A percentile compares a stretch with the other conserved stretches of the same genome.
Evolutionary conservation across 805 yeast species (phyloP).

Genomic region (Schwanniomyces polymorphus): DNA sequence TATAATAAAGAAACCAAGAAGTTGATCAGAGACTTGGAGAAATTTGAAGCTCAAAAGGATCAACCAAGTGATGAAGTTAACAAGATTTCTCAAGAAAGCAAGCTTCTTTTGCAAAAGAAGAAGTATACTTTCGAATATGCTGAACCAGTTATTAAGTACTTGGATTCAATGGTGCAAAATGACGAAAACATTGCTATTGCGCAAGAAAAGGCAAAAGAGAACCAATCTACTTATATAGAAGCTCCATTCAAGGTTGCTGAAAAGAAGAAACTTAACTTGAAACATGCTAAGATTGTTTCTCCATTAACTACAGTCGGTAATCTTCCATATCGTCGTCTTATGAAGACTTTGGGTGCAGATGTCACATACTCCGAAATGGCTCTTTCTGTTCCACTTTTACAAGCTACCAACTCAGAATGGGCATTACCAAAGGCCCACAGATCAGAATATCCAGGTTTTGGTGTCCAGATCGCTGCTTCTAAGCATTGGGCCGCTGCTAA

Average conservation of each 20-base stretch:
- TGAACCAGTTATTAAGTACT: slow-evolving; percentile 56
- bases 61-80: slow-evolving; percentile 60
- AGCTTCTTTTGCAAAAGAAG: slow-evolving; percentile 57
- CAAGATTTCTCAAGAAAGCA: slow-evolving; percentile 48
- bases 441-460: slow-evolving; percentile 83
- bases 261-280: slow-evolving; percentile 70
- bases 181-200: slow-evolving; percentile 35
- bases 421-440: slow-evolving; percentile 90
- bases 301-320: slow-evolving; percentile 98
- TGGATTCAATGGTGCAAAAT: slow-evolving; percentile 59
- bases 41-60: slow-evolving; percentile 29
- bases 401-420: slow-evolving; percentile 95
- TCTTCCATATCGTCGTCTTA: slow-evolving; percentile 88
- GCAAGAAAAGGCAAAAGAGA: slow-evolving; percentile 31
- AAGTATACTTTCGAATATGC: slow-evolving; percentile 59
- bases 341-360: slow-evolving; percentile 90
- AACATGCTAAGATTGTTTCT: slow-evolving; percentile 80
- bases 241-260: slow-evolving; percentile 77
- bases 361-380: slow-evolving; percentile 97
- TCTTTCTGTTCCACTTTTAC: slow-evolving; percentile 75
- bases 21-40: slow-evolving; percentile 45
- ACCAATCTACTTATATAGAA: slow-evolving; percentile 61
- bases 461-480: slow-evolving; percentile 88
- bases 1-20: slow-evolving; percentile 45
- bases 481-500: slow-evolving; percentile 93